Evolutionary conservation across 1,139 yeast genomes (phyloP).

Genomic region (Zygoascus meyerae): DNA sequence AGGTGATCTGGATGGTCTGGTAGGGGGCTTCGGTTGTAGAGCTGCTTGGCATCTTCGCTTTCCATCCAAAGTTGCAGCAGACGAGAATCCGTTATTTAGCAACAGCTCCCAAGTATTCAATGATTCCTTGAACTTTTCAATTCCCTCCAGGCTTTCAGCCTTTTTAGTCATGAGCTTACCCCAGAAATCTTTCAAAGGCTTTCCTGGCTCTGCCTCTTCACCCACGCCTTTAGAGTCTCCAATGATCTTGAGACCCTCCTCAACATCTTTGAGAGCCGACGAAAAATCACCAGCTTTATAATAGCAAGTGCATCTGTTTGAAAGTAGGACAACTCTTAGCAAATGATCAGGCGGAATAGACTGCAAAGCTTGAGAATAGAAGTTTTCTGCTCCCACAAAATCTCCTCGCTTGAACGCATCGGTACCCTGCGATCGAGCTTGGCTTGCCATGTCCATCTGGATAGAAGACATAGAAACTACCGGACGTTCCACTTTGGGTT

Average conservation of each 20-base stretch:
- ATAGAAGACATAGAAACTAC: constrained; percentile 29
- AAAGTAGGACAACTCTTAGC: constrained; percentile 58
- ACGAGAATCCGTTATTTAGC: constrained; percentile 61
- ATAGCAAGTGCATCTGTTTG: constrained; percentile 70
- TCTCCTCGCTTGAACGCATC: constrained; percentile 75
- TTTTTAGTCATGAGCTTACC: constrained; percentile 58
- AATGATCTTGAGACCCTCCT: constrained; percentile 54
- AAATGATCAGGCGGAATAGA: constrained; percentile 63
- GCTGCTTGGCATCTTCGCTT: constrained; percentile 70
- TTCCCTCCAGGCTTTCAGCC: constrained; percentile 79
- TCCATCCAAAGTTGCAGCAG: constrained; percentile 67
- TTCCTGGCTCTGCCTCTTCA: constrained; percentile 44
- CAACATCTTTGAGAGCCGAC: constrained; percentile 50
- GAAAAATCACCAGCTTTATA: constrained; percentile 72
- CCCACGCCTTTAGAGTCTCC: constrained; percentile 39
- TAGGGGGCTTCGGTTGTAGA: constrained; percentile 37
- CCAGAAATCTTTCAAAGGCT: constrained; percentile 65
- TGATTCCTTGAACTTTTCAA: constrained; percentile 65
- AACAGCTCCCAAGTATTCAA: constrained; percentile 54
- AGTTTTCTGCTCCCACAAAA: constrained; percentile 57
- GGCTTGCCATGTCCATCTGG: constrained; percentile 46
- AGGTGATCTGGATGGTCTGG: constrained; percentile 10
- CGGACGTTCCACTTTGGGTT: constrained; percentile 24
- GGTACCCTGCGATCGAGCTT: constrained; percentile 56
- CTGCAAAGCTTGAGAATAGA: constrained; percentile 56